Base-by-base conservation (phyloP, 257 asterid species). In the Petunia secreta region DNA sequence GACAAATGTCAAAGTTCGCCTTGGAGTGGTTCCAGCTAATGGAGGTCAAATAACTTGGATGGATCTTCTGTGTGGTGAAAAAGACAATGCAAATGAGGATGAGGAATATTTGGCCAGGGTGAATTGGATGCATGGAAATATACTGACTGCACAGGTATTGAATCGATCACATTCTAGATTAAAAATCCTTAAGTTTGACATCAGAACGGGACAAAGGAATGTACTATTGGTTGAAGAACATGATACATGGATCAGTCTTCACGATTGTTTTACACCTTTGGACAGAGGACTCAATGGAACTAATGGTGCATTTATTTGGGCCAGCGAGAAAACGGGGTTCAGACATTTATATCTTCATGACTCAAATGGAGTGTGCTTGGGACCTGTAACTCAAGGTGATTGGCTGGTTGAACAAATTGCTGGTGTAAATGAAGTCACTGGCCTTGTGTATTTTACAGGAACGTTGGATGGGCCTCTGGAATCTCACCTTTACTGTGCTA, bases 401-500 rank as follows among this genome's bases (percentile, higher is more conserved):
- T 93, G 99, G 99, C 84, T 90, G 92, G 96, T 95, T 37, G 98
- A 95, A 85, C 99, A 95, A 81, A 87, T 95, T 73, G 90, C 93
- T 6, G 98, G 99, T 1, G 89, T 95, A 74, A 93, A 93, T 34
- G 98, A 93, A 85, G 95, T 91, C 75, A 83, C 92, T 53, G 97
- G 97, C 55, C 65, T 89, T 52, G 84, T 95, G 25, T 93, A 95
- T 83, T 92, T 95, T 74, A 87, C 92, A 2, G 99, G 92, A 80
- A 93, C 97, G 67, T 78, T 91, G 38, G 97, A 95, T 41, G 83
- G 93, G 37, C 97, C 97, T 73, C 79, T 93, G 87, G 97, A 95
- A 84, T 91, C 96, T 64, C 98, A 95, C 88, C 95, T 95, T 66
- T 95, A 93, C 76, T 81, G 86, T 81, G 84, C 91, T 53, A 85